phyloP scores from a whole-genome alignment of 768 basidiomycete species.

The Russula sp. region DNA sequence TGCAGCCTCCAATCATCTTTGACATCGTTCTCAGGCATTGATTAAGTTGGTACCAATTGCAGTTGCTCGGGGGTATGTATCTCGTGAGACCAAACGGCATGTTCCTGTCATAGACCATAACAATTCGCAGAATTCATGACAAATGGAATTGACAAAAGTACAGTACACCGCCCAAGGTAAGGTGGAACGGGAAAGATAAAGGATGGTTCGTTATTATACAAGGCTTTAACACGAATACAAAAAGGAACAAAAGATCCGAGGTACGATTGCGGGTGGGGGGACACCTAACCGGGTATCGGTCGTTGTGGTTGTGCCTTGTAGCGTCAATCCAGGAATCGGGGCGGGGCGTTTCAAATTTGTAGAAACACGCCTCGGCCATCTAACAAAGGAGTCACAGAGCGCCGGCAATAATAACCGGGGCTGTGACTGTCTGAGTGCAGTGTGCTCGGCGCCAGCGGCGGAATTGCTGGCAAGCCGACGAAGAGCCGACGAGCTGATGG shows the following conservation, averaged over 20 bases:
- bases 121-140: background rate
- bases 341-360: background rate
- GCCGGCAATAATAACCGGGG: background rate
- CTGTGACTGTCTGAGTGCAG: background rate
- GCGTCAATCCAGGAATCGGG: background rate
- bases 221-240: conserved; percentile 1
- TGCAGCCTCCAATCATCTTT: too few species aligned
- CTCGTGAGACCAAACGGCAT: too few species aligned
- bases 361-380: background rate
- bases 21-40: too few species aligned
- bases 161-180: background rate
- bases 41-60: too few species aligned
- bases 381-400: conserved; percentile 3
- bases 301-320: conserved; percentile 12
- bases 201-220: background rate
- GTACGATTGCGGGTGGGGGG: background rate
- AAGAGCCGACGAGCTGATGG: conserved; percentile 7
- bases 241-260: conserved; percentile 18
- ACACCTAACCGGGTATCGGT: background rate
- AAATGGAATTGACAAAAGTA: background rate
- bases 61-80: too few species aligned
- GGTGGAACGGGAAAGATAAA: background rate
- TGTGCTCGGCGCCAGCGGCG: background rate
- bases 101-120: too few species aligned
- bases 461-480: conserved; percentile 17